Conservation (phyloP, 805 yeast genomes). For the Clavispora carvajalis region DNA sequence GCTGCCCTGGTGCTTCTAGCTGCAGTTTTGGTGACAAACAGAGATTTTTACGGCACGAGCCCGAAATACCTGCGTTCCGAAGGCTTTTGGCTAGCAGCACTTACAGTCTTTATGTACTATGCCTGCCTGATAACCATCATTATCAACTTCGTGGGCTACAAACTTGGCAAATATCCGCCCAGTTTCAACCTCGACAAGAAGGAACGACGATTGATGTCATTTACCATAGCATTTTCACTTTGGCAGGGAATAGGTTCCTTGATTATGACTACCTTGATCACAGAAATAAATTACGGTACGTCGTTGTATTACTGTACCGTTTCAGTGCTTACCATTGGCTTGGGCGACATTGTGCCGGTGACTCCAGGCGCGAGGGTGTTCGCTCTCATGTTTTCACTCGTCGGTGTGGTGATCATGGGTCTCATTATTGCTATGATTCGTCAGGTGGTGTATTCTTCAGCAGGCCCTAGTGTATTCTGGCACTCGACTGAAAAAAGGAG, state of each 20-base stretch:
- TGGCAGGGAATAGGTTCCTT: slow-evolving; percentile 72
- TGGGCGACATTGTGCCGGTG: slow-evolving; percentile 66
- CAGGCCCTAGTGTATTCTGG: slow-evolving; percentile 62
- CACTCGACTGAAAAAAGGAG: slow-evolving; percentile 56
- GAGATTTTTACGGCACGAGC: slow-evolving; percentile 12
- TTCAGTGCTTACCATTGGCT: slow-evolving; percentile 72
- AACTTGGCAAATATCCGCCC: slow-evolving; percentile 58
- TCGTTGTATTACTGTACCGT: slow-evolving; percentile 70
- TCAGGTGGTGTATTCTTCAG: slow-evolving; percentile 54
- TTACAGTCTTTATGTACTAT: slow-evolving; percentile 60
- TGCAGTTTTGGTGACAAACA: slow-evolving; percentile 38
- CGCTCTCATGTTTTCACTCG: slow-evolving; percentile 55
- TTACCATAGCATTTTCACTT: slow-evolving; percentile 55
- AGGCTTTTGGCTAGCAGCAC: slow-evolving; percentile 76
- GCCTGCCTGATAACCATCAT: slow-evolving; percentile 48
- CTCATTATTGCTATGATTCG: slow-evolving; percentile 67
- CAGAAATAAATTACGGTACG: slow-evolving; percentile 47
- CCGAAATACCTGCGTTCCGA: slow-evolving; percentile 34
- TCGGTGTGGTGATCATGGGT: slow-evolving; percentile 72
- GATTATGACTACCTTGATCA: slow-evolving; percentile 35
- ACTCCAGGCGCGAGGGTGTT: slow-evolving; percentile 52
- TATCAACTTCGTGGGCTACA: slow-evolving; percentile 60
- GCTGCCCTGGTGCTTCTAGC: slow-evolving; percentile 53
- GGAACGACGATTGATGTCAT: slow-evolving; percentile 71
- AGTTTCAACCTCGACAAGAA: slow-evolving; percentile 58